Percentiles rank a stretch among this genome's conserved stretches.
These are phyloP conservation scores for Cetraspora pellucida DNA, from an alignment of 192 early-diverging fungal species.

Conservation along the genomic window DNA sequence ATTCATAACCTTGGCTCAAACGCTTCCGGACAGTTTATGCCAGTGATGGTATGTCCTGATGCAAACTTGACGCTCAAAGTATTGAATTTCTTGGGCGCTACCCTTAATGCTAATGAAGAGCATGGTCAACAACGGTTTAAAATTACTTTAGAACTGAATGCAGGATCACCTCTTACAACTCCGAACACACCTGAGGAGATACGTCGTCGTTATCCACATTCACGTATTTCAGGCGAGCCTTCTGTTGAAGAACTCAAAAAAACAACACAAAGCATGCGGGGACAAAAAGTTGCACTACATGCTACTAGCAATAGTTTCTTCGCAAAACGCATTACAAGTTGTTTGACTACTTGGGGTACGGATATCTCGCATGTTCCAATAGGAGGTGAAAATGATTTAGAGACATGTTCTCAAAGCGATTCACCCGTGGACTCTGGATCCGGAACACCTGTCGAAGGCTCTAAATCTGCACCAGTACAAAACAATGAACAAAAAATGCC, in stretches of 20 bases:
- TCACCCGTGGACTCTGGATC: neutral
- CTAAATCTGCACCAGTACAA: neutral
- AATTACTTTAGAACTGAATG: constrained; percentile 41
- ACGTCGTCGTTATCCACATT: constrained; percentile 33
- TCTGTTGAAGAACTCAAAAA: constrained; percentile 48
- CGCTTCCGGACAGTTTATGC: constrained; percentile 23
- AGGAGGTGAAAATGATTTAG: constrained; percentile 15
- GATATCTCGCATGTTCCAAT: constrained; percentile 51
- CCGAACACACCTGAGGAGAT: constrained; percentile 34
- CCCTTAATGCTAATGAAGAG: constrained; percentile 36
- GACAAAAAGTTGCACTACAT: constrained; percentile 50
- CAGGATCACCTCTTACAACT: constrained; percentile 35
- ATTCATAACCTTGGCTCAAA: constrained; percentile 37
- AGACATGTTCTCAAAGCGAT: neutral
- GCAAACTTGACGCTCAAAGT: constrained; percentile 42
- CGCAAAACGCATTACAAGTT: constrained; percentile 54
- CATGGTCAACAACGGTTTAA: constrained; percentile 33
- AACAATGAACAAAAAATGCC: constrained; percentile 15
- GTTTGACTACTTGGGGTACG: constrained; percentile 57
- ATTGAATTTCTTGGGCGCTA: constrained; percentile 44
- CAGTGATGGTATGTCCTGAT: constrained; percentile 37
- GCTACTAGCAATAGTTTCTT: constrained; percentile 55
- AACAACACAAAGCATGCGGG: constrained; percentile 48
- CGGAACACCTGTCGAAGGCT: neutral
- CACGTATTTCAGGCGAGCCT: constrained; percentile 51